Evolutionary conservation across 441 rosid species (phyloP).

Genomic region (Pelargonium myrrhifolium): DNA sequence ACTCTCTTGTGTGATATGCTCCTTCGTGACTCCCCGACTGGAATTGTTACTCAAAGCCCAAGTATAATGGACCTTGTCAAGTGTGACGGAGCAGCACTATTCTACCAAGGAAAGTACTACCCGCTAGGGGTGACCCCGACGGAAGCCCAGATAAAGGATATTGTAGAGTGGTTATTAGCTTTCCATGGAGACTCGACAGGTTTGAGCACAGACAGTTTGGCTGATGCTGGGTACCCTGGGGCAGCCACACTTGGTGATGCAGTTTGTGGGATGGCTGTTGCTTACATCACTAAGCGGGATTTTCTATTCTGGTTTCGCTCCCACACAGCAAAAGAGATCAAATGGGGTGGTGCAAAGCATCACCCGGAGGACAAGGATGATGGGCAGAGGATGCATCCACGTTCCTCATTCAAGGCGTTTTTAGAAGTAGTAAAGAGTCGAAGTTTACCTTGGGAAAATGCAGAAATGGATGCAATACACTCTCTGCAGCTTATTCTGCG

Average conservation of each 20-base stretch:
- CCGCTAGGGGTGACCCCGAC: conserved; percentile 64
- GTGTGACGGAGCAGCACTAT: conserved; percentile 81
- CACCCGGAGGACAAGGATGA: conserved; percentile 57
- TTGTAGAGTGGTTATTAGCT: conserved; percentile 57
- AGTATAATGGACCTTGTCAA: conserved; percentile 77
- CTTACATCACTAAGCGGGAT: conserved; percentile 49
- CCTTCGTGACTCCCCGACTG: conserved; percentile 64
- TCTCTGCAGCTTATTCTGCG: conserved; percentile 74
- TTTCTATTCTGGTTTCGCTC: conserved; percentile 87
- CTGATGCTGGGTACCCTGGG: conserved; percentile 75
- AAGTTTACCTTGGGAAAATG: conserved; percentile 69
- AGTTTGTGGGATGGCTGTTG: conserved; percentile 68
- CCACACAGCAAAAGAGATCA: conserved; percentile 64
- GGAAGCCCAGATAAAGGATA: conserved; percentile 54
- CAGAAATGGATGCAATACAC: conserved; percentile 83
- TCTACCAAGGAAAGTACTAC: conserved; percentile 49
- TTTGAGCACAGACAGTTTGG: conserved; percentile 69
- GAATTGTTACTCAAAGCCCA: conserved; percentile 61
- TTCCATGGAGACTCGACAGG: conserved; percentile 53
- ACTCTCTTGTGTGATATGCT: conserved; percentile 82
- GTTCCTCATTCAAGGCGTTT: conserved; percentile 84
- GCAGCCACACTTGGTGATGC: conserved; percentile 58
- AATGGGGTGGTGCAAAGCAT: conserved; percentile 90
- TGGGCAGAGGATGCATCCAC: conserved; percentile 74
- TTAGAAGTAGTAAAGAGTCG: conserved; percentile 64